phyloP scores from a whole-genome alignment of 2,329 filamentous ascomycete species.

The Rosellinia necatrix region DNA sequence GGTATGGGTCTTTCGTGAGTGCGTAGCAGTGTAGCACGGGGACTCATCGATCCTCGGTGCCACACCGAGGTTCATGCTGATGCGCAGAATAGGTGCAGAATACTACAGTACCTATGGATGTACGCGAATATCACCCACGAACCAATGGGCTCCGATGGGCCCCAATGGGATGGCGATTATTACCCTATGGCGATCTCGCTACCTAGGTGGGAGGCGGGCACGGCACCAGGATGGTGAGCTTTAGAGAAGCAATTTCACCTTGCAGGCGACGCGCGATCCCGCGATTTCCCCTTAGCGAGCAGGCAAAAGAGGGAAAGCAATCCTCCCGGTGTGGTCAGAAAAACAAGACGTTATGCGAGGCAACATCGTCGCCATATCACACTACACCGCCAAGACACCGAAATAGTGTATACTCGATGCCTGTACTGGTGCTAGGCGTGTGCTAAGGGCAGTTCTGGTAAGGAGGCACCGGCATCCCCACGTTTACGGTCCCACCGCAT shows the following conservation, averaged over 20 bases:
- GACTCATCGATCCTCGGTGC: background rate
- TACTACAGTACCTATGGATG: no score
- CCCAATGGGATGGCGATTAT: no score
- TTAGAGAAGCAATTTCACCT: background rate
- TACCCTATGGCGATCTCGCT: no score
- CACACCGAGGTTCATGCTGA: no score
- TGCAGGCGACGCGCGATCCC: background rate
- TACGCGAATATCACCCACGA: background rate
- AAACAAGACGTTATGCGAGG: background rate
- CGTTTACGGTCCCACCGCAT: background rate
- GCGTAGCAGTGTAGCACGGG: no score
- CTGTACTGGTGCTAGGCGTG: no score
- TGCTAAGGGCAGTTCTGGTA: background rate
- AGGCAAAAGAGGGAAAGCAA: background rate
- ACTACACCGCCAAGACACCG: no score
- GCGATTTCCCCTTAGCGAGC: background rate
- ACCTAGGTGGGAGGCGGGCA: background rate
- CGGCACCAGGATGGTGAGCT: background rate
- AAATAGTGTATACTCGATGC: no score
- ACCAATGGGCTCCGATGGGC: background rate
- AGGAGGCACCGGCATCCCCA: constrained; percentile 1
- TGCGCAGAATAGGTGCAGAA: no score
- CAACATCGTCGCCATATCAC: no score
- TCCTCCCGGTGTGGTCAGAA: background rate
- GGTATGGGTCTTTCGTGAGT: no score